These are phyloP conservation scores for Xylariaceae sp. DNA, from an alignment of 2,329 filamentous ascomycete genomes.

Conservation along the genomic window DNA sequence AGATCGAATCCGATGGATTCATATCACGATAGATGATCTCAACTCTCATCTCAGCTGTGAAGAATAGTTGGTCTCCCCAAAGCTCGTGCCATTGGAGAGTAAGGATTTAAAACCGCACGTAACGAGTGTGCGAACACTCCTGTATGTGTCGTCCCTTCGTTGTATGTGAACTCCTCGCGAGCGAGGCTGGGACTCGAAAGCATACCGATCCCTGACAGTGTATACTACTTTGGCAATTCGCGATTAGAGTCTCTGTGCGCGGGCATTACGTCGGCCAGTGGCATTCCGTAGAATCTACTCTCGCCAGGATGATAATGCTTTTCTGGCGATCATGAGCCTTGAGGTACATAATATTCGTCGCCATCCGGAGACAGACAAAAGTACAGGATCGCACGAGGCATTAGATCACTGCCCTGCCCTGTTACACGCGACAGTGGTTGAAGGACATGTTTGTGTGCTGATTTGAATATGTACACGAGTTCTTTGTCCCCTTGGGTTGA, in stretches of 20 bases:
- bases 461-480: background rate
- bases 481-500: constrained; percentile 6
- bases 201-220: background rate
- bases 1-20: constrained; percentile 27
- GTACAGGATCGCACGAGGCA: constrained; percentile 11
- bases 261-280: constrained; percentile 7
- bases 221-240: background rate
- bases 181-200: no score
- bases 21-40: constrained; percentile 21
- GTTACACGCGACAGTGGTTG: constrained; percentile 17
- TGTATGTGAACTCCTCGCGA: no score
- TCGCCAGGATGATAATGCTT: constrained; percentile 5
- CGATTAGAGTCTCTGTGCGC: no score
- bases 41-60: constrained; percentile 16
- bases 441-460: background rate
- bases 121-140: no score
- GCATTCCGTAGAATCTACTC: constrained; percentile 2
- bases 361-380: constrained; percentile 15
- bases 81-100: constrained; percentile 2
- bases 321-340: constrained; percentile 18
- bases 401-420: constrained; percentile 9
- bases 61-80: constrained; percentile 8
- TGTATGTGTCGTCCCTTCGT: constrained; percentile 4
- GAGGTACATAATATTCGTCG: background rate
- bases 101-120: no score